Evolutionary conservation across 164 flowering plant species (phyloP).

Genomic region (Kingdonia uniflora): DNA sequence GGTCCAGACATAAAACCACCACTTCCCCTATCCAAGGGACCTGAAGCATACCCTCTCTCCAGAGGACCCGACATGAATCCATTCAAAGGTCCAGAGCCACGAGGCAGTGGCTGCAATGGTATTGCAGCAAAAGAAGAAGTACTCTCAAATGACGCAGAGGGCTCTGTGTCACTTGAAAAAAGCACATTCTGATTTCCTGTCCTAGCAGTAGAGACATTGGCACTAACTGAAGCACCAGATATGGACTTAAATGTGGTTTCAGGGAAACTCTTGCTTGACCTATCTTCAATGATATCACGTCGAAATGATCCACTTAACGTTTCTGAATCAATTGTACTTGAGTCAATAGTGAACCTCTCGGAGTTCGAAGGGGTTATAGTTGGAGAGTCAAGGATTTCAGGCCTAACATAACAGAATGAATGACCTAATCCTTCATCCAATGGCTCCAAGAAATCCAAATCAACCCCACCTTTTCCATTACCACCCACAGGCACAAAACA

Average conservation of each 20-base stretch:
- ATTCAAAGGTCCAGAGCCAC: slow-evolving; percentile 47
- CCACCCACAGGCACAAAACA: slow-evolving; percentile 23
- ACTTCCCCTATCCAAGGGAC: slow-evolving; percentile 47
- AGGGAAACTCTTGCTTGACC: slow-evolving; percentile 20
- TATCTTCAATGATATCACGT: slow-evolving; percentile 37
- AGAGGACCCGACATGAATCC: slow-evolving; percentile 59
- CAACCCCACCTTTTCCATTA: slow-evolving; percentile 20
- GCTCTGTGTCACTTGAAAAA: slow-evolving; percentile 36
- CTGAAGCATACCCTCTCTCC: slow-evolving; percentile 56
- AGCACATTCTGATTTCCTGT: slow-evolving; percentile 35
- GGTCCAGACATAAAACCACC: slow-evolving; percentile 56
- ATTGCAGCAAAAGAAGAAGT: slow-evolving; percentile 55
- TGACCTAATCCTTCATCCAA: slow-evolving; percentile 67
- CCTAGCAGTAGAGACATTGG: slow-evolving; percentile 49
- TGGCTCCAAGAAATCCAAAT: slow-evolving; percentile 41
- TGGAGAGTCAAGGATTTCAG: slow-evolving; percentile 41
- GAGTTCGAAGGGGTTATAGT: slow-evolving; percentile 49
- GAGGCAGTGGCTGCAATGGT: slow-evolving; percentile 55
- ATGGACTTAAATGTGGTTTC: slow-evolving; percentile 52
- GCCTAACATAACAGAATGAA: slow-evolving; percentile 65
- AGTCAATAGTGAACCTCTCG: slow-evolving; percentile 61
- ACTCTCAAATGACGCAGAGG: slow-evolving; percentile 54
- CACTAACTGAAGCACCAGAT: slow-evolving; percentile 72
- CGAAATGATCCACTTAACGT: slow-evolving; percentile 45
- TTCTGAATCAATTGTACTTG: slow-evolving; percentile 53